phyloP scores from a whole-genome alignment of 768 basidiomycete genomes.

The Boletus eberwhitei region DNA sequence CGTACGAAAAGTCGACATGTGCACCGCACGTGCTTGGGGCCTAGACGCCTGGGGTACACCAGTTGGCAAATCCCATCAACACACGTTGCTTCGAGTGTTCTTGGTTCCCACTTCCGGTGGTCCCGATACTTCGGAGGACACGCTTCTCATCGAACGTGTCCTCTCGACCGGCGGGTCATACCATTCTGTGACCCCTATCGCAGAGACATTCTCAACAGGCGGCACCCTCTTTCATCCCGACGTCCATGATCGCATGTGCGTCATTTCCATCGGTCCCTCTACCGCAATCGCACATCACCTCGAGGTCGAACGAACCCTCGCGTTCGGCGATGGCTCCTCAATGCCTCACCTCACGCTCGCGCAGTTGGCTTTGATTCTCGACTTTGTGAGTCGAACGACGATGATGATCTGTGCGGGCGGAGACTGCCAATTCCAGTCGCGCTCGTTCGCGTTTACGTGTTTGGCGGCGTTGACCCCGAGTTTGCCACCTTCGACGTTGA shows the following conservation, averaged over 20 bases:
- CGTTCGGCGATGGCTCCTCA: neutral
- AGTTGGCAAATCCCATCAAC: neutral
- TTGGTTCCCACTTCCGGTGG: neutral
- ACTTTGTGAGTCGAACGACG: conserved; percentile 5
- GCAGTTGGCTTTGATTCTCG: conserved; percentile 3
- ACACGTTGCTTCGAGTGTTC: conserved; percentile 8
- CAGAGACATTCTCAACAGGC: neutral
- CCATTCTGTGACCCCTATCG: conserved; percentile 4
- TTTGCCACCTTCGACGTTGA: conserved; percentile 1
- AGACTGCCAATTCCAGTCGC: conserved; percentile 12
- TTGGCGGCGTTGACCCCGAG: conserved; percentile 3
- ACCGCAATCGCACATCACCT: neutral
- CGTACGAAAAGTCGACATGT: conserved; percentile 12
- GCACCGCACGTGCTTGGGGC: neutral
- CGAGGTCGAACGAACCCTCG: conserved; percentile 9
- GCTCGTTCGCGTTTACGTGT: conserved; percentile 11
- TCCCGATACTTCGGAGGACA: neutral
- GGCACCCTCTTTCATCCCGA: conserved; percentile 8
- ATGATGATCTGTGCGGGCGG: conserved; percentile 5
- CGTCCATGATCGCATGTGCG: conserved; percentile 8
- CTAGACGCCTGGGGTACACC: neutral
- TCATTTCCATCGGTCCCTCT: neutral
- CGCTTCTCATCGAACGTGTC: conserved; percentile 14
- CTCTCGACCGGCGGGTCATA: conserved; percentile 6
- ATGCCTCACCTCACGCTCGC: neutral